Percentiles rank a stretch among this genome's conserved stretches.
Evolutionary conservation across 179 eudicot genomes (phyloP).

Genomic region (Silene coronaria): DNA sequence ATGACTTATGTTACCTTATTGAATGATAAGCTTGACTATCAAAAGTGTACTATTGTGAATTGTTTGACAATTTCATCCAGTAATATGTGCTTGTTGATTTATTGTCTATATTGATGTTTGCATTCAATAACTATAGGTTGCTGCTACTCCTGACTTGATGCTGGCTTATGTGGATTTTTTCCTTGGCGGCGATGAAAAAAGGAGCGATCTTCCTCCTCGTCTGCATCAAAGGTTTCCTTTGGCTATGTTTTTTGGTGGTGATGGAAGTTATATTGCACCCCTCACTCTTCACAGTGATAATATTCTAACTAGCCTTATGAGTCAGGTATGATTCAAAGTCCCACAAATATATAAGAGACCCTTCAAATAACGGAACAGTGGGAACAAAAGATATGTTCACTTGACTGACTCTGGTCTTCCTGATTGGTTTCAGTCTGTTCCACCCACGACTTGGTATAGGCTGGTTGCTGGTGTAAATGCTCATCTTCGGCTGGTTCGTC

Average conservation of each 20-base stretch:
- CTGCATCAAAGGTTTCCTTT: conserved; percentile 79
- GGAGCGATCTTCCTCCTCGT: conserved; percentile 85
- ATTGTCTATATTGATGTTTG: conserved; percentile 15
- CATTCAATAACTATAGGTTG: conserved; percentile 50
- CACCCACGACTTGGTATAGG: conserved; percentile 96
- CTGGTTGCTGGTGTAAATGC: conserved; percentile 96
- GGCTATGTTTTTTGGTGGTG: conserved; percentile 82
- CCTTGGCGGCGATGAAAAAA: conserved; percentile 98
- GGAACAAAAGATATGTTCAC: not conserved
- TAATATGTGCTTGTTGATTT: conserved; percentile 24
- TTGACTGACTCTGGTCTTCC: conserved; percentile 12
- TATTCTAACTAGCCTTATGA: conserved; percentile 85
- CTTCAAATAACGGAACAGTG: not conserved
- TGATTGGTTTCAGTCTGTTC: conserved; percentile 54
- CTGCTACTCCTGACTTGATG: conserved; percentile 91
- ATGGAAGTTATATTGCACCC: conserved; percentile 96
- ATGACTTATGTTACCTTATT: not conserved
- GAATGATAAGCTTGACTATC: not conserved
- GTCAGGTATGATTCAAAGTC: conserved; percentile 65
- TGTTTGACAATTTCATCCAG: conserved; percentile 25
- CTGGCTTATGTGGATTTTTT: conserved; percentile 91
- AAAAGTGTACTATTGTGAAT: not conserved
- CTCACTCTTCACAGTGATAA: conserved; percentile 90
- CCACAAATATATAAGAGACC: conserved; percentile 37
- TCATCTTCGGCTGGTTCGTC: conserved; percentile 77